Conservation (phyloP, 208 protist genomes). For the Strigomonas galati region DNA sequence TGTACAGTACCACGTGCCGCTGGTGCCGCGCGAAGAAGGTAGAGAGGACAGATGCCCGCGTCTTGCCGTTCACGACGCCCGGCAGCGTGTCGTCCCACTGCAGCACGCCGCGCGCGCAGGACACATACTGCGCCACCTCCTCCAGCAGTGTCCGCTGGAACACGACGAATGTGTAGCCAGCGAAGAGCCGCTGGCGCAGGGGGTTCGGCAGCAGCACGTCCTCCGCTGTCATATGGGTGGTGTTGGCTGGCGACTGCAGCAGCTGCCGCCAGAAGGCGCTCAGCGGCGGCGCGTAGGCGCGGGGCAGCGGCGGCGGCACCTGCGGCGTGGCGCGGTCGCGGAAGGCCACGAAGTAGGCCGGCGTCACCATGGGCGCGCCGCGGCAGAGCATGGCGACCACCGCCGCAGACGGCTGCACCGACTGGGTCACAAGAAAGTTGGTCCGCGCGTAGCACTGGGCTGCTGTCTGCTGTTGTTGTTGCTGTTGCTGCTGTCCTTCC, state of each 20-base stretch:
- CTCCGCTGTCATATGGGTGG: neutral
- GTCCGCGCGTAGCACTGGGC: constrained; percentile 12
- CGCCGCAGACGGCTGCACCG: constrained; percentile 27
- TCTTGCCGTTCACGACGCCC: constrained; percentile 9
- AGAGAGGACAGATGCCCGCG: constrained; percentile 15
- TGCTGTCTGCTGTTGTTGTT: neutral
- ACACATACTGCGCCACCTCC: constrained; percentile 47
- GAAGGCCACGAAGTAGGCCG: constrained; percentile 51
- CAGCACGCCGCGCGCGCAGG: constrained; percentile 37
- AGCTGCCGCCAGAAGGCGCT: constrained; percentile 12
- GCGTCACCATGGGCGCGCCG: constrained; percentile 50
- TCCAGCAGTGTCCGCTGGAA: constrained; percentile 58
- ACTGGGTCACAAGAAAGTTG: constrained; percentile 28
- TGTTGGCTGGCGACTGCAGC: neutral
- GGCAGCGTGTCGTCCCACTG: constrained; percentile 41
- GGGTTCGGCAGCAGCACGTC: neutral
- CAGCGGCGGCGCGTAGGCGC: constrained; percentile 25
- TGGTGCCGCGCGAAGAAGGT: constrained; percentile 38
- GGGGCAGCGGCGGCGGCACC: constrained; percentile 39
- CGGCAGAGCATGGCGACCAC: constrained; percentile 62
- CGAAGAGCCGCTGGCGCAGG: neutral
- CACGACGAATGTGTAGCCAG: constrained; percentile 48
- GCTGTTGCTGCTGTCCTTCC: neutral
- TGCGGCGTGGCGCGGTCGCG: constrained; percentile 34
- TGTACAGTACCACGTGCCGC: constrained; percentile 57